Evolutionary conservation across 2,329 filamentous ascomycete genomes (phyloP), one percentile per base, ranked within the genome.

Genomic region (Beauveria varroae): DNA sequence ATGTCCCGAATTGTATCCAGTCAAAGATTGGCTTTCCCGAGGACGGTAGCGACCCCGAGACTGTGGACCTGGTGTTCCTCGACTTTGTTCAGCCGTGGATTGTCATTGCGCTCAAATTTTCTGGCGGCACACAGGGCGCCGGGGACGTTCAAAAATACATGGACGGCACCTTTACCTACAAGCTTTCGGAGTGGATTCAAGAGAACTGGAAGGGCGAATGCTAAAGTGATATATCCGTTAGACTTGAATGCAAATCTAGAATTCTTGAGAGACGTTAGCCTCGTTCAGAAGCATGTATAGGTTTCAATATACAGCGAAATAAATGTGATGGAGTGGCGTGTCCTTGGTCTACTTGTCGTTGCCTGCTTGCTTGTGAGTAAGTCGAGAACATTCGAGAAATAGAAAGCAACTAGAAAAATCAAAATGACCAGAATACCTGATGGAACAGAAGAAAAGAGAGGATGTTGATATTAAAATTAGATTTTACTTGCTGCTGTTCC

Each of bases 51-150:
- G 77, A 83, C 18, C 90, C 91, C 0, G 84, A 89, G 57, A 87
- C 75, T 0, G 91, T 99, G 1, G 93, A 98, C 72, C 72, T 99
- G 8, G 86, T 97, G 16, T 99, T 96, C 70, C 84, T 96, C 62
- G 92, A 96, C 71, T 99, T 97, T 72, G 86, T 98, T 41, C 83
- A 95, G 74, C 86, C 86, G 10, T 96, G 89, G 83, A 78, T 98
- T 44, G 74, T 96, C 20, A 76, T 88, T 12, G 92, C 91, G 3
- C 77, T 96, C 64, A 85, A 86, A 66, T 80, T 84, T 64, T 76
- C 75, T 28, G 84, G 84, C 0, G 79, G 78, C 1, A 77, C 79
- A 28, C 86, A 81, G 61, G 73, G 64, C 24, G 70, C 73, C 9
- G 70, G 73, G 5, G 78, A 86, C 66, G 78, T 86, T 1, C 67